Conservation (phyloP, 1,139 yeast genomes). For the Zygoascus hellenicus region DNA sequence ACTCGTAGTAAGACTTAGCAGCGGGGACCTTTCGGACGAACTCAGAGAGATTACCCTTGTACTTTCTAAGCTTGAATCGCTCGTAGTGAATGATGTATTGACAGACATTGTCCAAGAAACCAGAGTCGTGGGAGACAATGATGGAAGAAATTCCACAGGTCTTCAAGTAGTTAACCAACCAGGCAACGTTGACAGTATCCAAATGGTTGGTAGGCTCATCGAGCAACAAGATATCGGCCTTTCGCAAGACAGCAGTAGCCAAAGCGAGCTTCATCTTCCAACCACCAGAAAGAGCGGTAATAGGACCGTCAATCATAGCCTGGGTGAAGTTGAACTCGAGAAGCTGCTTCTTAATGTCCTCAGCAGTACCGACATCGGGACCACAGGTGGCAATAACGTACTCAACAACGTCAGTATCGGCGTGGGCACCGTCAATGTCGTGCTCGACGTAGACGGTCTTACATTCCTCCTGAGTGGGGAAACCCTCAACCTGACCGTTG, state of each 20-base stretch:
- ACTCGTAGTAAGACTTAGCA: slow-evolving; percentile 97
- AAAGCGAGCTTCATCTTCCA: slow-evolving; percentile 99
- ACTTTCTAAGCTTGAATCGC: slow-evolving; percentile 98
- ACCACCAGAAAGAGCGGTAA: slow-evolving; percentile 98
- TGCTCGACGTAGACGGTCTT: slow-evolving; percentile 99
- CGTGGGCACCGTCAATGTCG: slow-evolving; percentile 97
- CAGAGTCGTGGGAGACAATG: slow-evolving; percentile 98
- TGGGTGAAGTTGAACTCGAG: slow-evolving; percentile 87
- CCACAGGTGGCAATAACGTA: slow-evolving; percentile 75
- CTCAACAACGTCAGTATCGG: slow-evolving; percentile 88
- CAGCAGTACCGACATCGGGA: slow-evolving; percentile 54
- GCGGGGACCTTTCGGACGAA: slow-evolving; percentile 98
- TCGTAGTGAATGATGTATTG: slow-evolving; percentile 99
- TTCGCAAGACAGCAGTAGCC: slow-evolving; percentile 98
- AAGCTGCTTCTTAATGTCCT: slow-evolving; percentile 61
- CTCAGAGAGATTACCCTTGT: slow-evolving; percentile 99
- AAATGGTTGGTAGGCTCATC: slow-evolving; percentile 99
- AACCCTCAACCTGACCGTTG: slow-evolving; percentile 99
- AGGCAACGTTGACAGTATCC: slow-evolving; percentile 98
- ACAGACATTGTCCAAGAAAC: slow-evolving; percentile 95
- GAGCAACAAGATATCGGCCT: slow-evolving; percentile 94
- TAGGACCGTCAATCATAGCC: slow-evolving; percentile 87
- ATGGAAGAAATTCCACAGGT: slow-evolving; percentile 98
- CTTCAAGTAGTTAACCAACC: slow-evolving; percentile 98
- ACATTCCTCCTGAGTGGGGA: slow-evolving; percentile 98